Percentiles rank a stretch among this genome's conserved stretches.
phyloP scores from a whole-genome alignment of 1,284 basidiomycete genomes.

The Ustilago trichophora region DNA sequence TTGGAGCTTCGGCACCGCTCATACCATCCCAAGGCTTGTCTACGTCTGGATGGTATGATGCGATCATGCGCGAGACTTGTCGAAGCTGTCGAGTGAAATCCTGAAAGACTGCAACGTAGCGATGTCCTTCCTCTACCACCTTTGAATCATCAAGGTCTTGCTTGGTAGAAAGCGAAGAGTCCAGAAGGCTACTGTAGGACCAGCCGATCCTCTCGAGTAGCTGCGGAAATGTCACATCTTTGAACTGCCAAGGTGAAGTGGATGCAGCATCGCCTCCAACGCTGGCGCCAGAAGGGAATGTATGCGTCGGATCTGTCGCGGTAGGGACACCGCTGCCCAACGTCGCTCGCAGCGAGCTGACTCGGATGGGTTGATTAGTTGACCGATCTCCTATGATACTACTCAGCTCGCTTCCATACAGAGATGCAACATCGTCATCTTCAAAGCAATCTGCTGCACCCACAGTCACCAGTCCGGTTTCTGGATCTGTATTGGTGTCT shows the following conservation, averaged over 20 bases:
- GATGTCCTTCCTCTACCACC: conserved; percentile 10
- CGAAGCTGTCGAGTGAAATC: conserved; percentile 12
- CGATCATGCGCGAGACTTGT: conserved; percentile 8
- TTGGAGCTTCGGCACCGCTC: neutral
- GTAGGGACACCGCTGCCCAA: neutral
- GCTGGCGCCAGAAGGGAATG: neutral
- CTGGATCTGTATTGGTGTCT: conserved; percentile 14
- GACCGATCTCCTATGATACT: neutral
- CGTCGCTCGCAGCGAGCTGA: conserved; percentile 6
- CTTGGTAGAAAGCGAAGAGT: neutral
- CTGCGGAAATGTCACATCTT: conserved; percentile 22
- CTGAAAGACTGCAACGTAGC: conserved; percentile 15
- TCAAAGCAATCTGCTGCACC: neutral
- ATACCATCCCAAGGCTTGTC: conserved; percentile 1
- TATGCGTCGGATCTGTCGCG: neutral
- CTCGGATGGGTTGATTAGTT: neutral
- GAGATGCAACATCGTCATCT: neutral
- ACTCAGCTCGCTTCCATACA: conserved; percentile 9
- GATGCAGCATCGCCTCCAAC: neutral
- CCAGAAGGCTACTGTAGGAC: conserved; percentile 2
- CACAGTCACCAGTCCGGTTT: conserved; percentile 18
- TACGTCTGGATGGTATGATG: conserved; percentile 14
- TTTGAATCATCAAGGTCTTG: neutral
- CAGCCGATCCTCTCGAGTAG: conserved; percentile 12
- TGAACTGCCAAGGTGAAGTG: conserved; percentile 10